These are phyloP conservation scores for Geosiphon pyriformis DNA, from an alignment of 192 early-diverging fungal genomes.

Conservation along the genomic window DNA sequence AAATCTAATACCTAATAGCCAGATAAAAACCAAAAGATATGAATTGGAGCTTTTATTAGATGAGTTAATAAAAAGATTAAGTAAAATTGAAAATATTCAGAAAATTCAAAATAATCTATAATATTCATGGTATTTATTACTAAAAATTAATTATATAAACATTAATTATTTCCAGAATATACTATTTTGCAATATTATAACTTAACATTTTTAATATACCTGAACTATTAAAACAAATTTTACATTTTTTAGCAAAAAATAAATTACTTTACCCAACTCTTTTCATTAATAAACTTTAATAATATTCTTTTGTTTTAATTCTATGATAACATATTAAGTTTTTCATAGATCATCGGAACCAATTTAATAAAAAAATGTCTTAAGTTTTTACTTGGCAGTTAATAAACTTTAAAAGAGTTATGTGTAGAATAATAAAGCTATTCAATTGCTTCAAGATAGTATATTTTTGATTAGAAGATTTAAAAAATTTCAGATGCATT, in stretches of 20 bases:
- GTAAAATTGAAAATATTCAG: background rate
- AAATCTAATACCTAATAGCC: conserved; percentile 5
- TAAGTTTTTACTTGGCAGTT: too few relatives aligned
- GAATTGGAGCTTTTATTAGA: background rate
- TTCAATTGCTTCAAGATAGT: conserved; percentile 4
- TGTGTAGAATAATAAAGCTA: conserved; percentile 4
- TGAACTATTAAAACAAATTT: background rate
- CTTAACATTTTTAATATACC: too few relatives aligned
- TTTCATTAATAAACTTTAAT: background rate
- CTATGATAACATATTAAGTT: background rate
- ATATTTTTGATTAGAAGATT: background rate
- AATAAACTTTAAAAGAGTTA: conserved; percentile 1
- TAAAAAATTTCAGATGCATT: background rate
- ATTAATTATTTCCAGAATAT: too few relatives aligned
- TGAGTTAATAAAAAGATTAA: background rate
- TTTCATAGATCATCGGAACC: conserved; percentile 2
- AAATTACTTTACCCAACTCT: too few relatives aligned
- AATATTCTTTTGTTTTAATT: background rate
- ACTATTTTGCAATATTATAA: too few relatives aligned
- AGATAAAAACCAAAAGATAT: background rate
- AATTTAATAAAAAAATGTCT: background rate
- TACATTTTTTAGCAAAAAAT: background rate
- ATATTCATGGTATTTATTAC: background rate
- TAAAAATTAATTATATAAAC: too few relatives aligned
- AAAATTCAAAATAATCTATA: background rate